phyloP scores from a whole-genome alignment of 148 eudicot genomes.

The Vaccinium myrtillus region DNA sequence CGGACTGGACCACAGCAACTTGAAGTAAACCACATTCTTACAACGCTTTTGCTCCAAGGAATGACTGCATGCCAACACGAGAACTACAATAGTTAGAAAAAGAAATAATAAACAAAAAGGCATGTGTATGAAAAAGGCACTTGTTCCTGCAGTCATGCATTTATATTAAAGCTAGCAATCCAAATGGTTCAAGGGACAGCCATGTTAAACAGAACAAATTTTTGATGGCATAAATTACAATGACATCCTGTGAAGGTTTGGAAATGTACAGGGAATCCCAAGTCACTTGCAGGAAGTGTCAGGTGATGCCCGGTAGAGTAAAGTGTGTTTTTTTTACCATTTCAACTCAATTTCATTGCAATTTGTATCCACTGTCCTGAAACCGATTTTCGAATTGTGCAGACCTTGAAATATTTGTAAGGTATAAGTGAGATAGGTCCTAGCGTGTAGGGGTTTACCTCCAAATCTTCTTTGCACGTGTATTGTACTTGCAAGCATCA shows the following conservation, averaged over 20 bases:
- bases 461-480: background rate
- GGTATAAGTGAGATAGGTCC: too few species aligned
- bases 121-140: background rate
- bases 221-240: background rate
- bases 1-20: background rate
- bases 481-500: background rate
- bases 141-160: background rate
- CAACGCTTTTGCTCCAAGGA: background rate
- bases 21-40: background rate
- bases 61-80: constrained; percentile 1
- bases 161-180: background rate
- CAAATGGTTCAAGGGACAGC: background rate
- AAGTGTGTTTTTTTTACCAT: background rate
- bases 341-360: background rate
- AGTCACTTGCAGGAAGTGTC: background rate
- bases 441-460: background rate
- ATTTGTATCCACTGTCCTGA: background rate
- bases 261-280: background rate
- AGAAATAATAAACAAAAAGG: background rate
- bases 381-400: too few species aligned
- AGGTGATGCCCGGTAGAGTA: background rate
- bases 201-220: background rate
- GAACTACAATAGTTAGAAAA: background rate
- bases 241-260: background rate
- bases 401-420: too few species aligned